Evolutionary conservation across 352 stramenopile genomes (phyloP).

Genomic region (Phytophthora crassamura): DNA sequence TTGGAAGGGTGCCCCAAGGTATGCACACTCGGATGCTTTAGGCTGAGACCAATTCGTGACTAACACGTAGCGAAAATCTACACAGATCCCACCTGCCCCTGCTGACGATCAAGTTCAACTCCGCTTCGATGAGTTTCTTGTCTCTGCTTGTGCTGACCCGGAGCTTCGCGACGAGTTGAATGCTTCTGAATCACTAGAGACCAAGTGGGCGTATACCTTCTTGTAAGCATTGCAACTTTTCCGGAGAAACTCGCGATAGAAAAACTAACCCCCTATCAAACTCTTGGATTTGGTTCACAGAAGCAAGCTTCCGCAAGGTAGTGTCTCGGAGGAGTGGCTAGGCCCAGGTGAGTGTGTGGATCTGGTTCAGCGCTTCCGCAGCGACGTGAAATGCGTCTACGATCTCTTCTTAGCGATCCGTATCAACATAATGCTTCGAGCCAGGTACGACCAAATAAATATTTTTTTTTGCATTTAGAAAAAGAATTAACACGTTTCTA

Average conservation of each 20-base stretch:
- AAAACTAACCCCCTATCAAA: not conserved
- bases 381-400: conserved; percentile 41
- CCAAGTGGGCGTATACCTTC: conserved; percentile 80
- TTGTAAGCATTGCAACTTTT: conserved; percentile 45
- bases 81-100: conserved; percentile 62
- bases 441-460: conserved; percentile 34
- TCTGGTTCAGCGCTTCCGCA: conserved; percentile 47
- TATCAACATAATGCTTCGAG: conserved; percentile 64
- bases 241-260: not conserved
- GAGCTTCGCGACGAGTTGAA: conserved; percentile 52
- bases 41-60: not conserved
- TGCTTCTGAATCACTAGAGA: conserved; percentile 49
- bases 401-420: conserved; percentile 69
- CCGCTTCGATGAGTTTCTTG: conserved; percentile 59
- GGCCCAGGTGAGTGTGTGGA: conserved; percentile 59
- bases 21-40: not conserved
- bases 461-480: not conserved
- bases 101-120: conserved; percentile 41
- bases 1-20: conserved; percentile 70
- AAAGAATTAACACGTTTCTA: conserved; percentile 1
- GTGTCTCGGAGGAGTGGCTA: conserved; percentile 51
- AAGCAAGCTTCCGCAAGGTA: conserved; percentile 52
- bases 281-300: conserved; percentile 17
- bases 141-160: conserved; percentile 28
- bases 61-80: not conserved